Conservation (phyloP, 2,329 filamentous ascomycete species). For the Zarea fungicola region DNA sequence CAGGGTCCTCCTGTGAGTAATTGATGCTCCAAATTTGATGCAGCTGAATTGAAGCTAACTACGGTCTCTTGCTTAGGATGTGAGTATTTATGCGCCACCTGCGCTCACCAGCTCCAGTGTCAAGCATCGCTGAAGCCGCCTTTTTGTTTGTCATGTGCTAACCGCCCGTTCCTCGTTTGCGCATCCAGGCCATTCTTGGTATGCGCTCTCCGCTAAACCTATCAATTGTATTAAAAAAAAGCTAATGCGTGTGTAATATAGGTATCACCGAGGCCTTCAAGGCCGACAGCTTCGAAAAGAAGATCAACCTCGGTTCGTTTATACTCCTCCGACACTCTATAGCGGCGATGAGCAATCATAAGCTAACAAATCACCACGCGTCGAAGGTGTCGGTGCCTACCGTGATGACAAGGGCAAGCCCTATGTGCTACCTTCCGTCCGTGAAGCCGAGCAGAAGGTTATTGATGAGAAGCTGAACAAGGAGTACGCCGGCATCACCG, state of each 20-base stretch:
- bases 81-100: slow-evolving; percentile 23
- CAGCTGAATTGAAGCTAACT: slow-evolving; percentile 16
- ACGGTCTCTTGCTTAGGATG: slow-evolving; percentile 26
- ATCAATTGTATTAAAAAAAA: neutral
- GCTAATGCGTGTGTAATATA: slow-evolving; percentile 28
- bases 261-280: slow-evolving; percentile 99
- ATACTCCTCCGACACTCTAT: slow-evolving; percentile 12
- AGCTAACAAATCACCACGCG: slow-evolving; percentile 1
- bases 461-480: slow-evolving; percentile 78
- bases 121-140: slow-evolving; percentile 20
- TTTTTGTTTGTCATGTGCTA: slow-evolving; percentile 11
- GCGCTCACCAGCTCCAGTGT: slow-evolving; percentile 12
- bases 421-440: slow-evolving; percentile 92
- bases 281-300: slow-evolving; percentile 85
- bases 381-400: slow-evolving; percentile 86
- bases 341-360: neutral
- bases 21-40: neutral
- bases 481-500: slow-evolving; percentile 97
- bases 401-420: slow-evolving; percentile 97
- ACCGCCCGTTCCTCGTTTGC: neutral
- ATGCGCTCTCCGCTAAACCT: slow-evolving; percentile 25
- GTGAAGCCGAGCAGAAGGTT: slow-evolving; percentile 81
- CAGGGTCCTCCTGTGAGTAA: slow-evolving; percentile 84
- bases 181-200: slow-evolving; percentile 68
- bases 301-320: slow-evolving; percentile 87